Evolutionary conservation across 306 rosid genomes (phyloP), one percentile per base, ranked within the genome.

Genomic region (Vachellia collinsii): DNA sequence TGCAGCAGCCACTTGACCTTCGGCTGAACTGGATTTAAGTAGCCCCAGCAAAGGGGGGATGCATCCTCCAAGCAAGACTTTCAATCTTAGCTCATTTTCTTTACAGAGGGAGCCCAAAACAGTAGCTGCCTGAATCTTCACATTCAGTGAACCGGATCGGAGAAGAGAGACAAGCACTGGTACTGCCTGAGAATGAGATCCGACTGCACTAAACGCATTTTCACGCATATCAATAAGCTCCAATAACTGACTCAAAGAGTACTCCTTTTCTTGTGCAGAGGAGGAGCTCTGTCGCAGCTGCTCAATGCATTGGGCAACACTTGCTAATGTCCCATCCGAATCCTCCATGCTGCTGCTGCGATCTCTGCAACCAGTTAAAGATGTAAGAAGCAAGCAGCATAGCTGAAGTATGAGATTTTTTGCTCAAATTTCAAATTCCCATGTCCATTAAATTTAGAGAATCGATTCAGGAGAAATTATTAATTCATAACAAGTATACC

Each of bases 141-240:
- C 98, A 80, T 88, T 93, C 76, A 90, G 85, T 58, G 98, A 89
- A 74, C 99, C 97, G 23, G 97, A 89, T 48, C 99, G 93, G 69
- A 96, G 98, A 87, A 96, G 98, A 90, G 99, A 92, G 88, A 96
- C 99, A 76, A 96, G 99, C 37, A 93, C 99, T 61, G 99, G 99
- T 85, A 96, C 99, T 76, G 99, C 98, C 81, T 96, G 99, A 82
- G 99, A 92, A 84, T 96, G 99, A 84, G 99, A 93, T 92, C 99
- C 99, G 85, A 96, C 98, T 29, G 99, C 99, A 93, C 99, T 89
- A 83, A 92, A 93, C 71, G 94, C 97, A 87, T 90, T 93, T 87
- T 96, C 99, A 54, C 98, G 97, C 61, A 87, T 87, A 44, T 92
- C 96, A 77, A 96, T 90, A 81, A 96, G 98, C 83, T 89, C 97